Base-by-base conservation (phyloP, 257 asterid genomes). In the Primulina eburnea region DNA sequence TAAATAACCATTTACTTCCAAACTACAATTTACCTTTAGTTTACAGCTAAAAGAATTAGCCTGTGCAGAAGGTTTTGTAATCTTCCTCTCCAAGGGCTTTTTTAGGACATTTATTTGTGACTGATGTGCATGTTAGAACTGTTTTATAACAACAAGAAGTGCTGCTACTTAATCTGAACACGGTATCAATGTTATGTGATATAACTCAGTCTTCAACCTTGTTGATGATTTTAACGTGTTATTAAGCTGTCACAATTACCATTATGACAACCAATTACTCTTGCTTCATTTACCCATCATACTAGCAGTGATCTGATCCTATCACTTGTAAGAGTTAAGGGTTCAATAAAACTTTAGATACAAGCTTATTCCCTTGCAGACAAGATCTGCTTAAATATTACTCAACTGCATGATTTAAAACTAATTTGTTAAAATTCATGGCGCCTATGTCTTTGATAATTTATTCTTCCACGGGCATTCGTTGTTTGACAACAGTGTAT, bases 381-480 rank as follows among this genome's bases (percentile, higher is more conserved):
- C 56, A 47, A 47, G 20, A 47, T 16, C 28, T 63, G 8, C 62
- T 62, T 14, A 38, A 43, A 65, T 52, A 16, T 71, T 52, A 56
- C 68, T 64, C 29, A n/a, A 26, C 34, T 21, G 26, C 38, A 28
- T 14, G 18, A 53, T 26, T 16, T 60, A 14, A 58, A 28, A 28
- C 24, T 62, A 58, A 29, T 61, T 17, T 59, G 14, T 21, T 47
- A 30, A 21, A 21, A 21, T 62, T 26, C 29, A 32, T 8, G 30
- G 11, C 61, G 52, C 34, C 62, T 7, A n/a, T 52, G 4, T 53
- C 24, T 62, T 60, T 24, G 0, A 26, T 50, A 2, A 17, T 37
- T 30, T 47, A 47, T 34, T 34, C 67, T 28, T 28, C 38, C 35
- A 37, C 43, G 0, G 38, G 17, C 14, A 52, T 53, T 18, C 26